These are phyloP conservation scores for Kwoniella mangroviensis DNA, from an alignment of 768 basidiomycete species.

Conservation along the genomic window DNA sequence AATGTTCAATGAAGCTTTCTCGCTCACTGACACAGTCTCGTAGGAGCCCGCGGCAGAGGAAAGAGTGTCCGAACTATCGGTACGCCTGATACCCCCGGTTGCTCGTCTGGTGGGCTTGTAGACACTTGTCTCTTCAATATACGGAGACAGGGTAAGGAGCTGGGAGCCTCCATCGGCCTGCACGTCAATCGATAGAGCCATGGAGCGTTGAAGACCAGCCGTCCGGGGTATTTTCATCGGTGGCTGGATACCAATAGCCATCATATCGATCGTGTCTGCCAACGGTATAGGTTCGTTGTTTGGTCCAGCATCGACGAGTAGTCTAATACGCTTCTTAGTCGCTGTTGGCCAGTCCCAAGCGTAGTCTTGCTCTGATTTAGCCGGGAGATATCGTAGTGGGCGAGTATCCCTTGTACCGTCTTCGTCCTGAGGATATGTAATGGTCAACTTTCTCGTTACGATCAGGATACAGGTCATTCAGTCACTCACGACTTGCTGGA, in stretches of 20 bases:
- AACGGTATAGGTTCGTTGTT: constrained; percentile 46
- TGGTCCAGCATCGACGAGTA: constrained; percentile 64
- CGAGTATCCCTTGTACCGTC: constrained; percentile 23
- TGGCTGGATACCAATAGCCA: constrained; percentile 90
- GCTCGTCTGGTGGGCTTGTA: constrained; percentile 76
- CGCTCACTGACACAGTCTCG: constrained; percentile 76
- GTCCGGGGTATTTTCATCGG: constrained; percentile 68
- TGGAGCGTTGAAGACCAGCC: constrained; percentile 61
- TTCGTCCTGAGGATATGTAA: constrained; percentile 26
- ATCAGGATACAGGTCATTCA: neutral
- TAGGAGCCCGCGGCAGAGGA: constrained; percentile 67
- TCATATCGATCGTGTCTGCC: constrained; percentile 76
- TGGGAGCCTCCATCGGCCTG: constrained; percentile 86
- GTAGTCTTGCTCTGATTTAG: constrained; percentile 65
- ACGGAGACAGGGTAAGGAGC: constrained; percentile 81
- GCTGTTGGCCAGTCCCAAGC: constrained; percentile 94
- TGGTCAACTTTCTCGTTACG: neutral
- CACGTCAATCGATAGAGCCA: constrained; percentile 83
- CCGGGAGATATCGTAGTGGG: constrained; percentile 60
- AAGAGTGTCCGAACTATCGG: constrained; percentile 71
- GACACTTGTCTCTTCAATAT: constrained; percentile 79
- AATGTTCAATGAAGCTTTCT: constrained; percentile 71
- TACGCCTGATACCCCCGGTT: constrained; percentile 61
- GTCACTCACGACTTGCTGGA: constrained; percentile 73
- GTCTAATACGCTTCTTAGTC: constrained; percentile 74